A percentile compares a stretch with the other conserved stretches of the same genome.
Conservation (phyloP, 306 rosid species). For the Crotalaria pallida region DNA sequence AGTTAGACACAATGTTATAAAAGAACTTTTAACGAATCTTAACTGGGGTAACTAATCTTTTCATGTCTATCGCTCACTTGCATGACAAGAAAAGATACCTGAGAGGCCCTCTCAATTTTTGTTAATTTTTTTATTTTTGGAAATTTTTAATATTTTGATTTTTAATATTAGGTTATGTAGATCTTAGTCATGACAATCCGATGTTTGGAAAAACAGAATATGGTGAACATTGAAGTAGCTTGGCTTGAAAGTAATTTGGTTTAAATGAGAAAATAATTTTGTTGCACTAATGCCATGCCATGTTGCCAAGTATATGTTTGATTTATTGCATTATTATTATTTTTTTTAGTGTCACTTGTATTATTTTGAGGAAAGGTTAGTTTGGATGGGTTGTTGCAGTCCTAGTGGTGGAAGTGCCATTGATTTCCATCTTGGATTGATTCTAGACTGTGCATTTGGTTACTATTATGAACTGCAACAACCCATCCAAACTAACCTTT, state of each 20-base stretch:
- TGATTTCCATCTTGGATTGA: not conserved
- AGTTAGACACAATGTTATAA: too few species aligned
- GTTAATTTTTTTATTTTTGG: too few species aligned
- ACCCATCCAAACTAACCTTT: too few species aligned
- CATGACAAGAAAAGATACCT: too few species aligned
- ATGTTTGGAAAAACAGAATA: not conserved
- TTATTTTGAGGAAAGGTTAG: not conserved
- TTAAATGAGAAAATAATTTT: not conserved
- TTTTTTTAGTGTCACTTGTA: too few species aligned
- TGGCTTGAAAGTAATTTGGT: not conserved
- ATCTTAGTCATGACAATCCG: not conserved
- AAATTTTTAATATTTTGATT: too few species aligned
- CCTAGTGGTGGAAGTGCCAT: not conserved
- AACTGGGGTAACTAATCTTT: too few species aligned
- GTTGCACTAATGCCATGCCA: not conserved
- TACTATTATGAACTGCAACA: not conserved
- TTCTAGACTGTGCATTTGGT: not conserved
- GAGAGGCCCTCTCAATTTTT: too few species aligned
- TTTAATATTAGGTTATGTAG: not conserved
- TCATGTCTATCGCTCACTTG: too few species aligned
- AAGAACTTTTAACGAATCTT: too few species aligned
- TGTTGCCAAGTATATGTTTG: not conserved
- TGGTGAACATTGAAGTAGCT: not conserved
- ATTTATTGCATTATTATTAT: not conserved
- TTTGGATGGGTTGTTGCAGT: not conserved